Base-by-base conservation (phyloP, 345 rosid species). In the Aegle marmelos region DNA sequence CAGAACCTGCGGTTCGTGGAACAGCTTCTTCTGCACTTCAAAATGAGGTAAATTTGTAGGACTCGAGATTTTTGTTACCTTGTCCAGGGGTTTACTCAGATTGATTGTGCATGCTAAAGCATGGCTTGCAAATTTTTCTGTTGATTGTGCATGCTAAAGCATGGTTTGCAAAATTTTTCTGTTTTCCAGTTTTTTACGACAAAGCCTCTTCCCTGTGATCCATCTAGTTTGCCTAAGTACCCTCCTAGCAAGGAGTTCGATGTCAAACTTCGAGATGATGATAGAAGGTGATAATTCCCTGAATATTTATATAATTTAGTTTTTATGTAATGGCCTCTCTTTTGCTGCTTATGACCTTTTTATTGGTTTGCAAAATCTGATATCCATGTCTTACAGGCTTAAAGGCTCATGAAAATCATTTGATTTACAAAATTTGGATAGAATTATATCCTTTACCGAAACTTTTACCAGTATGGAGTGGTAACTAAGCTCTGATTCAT, bases 241-340 rank as follows among this genome's bases (percentile, higher is more conserved):
- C 90, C 88, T 24, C 86, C 89, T 19, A 86, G 86, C 82, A 89
- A 86, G 82, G 92, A 89, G 76, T 84, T 86, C 31, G 90, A 86
- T 76, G 85, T 75, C 62, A 89, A 86, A 70, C 74, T 82, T 59
- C 84, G 82, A 61, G 78, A 87, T 36, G 88, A 81, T 61, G 87
- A 86, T 61, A 82, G 79, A 84, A 87, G 89, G 92, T 87, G 54
- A 78, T 36, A 39, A 63, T 36, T 78, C 63, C 41, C 45, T 30
- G 57, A 50, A 22, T 19, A 27, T 19, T 68, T 36, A 6, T 14
- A 27, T 5, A 58, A n/a, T 62, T 36, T 13, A 73, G 37, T 19
- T 8, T 60, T 21, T 59, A 8, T 27, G 59, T 63, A 21, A 34
- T 9, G 50, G 24, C 60, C 60, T 34, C 9, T 48, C 39, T 70